Evolutionary conservation across 495 filamentous ascomycete genomes (phyloP), one percentile per base, ranked within the genome.

Genomic region (Trichoderma gamsii): DNA sequence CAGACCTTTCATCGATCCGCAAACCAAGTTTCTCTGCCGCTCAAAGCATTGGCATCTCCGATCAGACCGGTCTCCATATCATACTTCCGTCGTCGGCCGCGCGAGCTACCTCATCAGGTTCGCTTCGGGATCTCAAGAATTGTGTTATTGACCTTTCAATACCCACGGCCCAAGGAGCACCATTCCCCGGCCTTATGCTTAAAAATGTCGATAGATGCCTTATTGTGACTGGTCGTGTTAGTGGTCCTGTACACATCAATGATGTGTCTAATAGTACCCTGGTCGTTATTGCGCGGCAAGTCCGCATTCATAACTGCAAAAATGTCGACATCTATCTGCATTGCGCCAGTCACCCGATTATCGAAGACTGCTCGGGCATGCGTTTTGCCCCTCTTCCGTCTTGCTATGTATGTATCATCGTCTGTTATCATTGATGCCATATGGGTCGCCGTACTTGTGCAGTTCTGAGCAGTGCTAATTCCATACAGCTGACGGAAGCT

Each of bases 281-380:
- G 23, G 86, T 96, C 12, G 85, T 96, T 1, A 80, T 85, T 4
- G 89, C 89, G 64, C 84, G 90, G 18, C 96, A 99, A 74, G 89
- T 97, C 72, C 85, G 96, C 21, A 92, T 99, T 82, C 96, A 99
- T 71, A 87, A 93, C 66, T 95, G 91, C 73, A 80, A 79, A 38
- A 83, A 91, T 66, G 88, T 92, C 13, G 87, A 91, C 68, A 80
- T 99, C 43, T 98, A 97, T 75, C 81, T 98, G 59, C 86, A 87
- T 66, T 92, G 90, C 72, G 79, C 82, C 0, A 95, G 91, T 72
- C 86, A 91, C 67, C 96, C 96, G 2, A 96, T 99, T 70, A 94
- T 99, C 65, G 96, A 99, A 76, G 89, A 92, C 70, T 97, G 93
- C 72, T 84, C 77, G 46, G 82, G 82, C 56, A 83, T 99, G 73